phyloP scores from a whole-genome alignment of 225 moss, liverwort and hornwort genomes.

The Antitrichia curtipendula region DNA sequence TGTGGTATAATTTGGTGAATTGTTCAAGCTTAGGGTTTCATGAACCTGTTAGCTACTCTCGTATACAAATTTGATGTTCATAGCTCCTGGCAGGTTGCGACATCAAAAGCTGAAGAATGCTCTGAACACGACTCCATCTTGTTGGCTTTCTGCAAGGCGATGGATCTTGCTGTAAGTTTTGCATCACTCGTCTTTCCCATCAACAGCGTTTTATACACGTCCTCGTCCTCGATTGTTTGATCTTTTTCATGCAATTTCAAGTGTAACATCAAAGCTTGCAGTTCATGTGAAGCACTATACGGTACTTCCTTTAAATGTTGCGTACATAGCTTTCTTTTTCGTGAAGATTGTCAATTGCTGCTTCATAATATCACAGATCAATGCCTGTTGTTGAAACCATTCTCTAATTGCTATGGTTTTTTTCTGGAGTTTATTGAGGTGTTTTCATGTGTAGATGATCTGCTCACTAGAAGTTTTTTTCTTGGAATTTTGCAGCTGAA shows the following conservation, averaged over 20 bases:
- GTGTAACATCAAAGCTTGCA: neutral
- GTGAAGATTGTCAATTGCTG: neutral
- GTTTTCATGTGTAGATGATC: neutral
- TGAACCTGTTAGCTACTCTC: neutral
- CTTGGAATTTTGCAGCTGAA: conserved; percentile 41
- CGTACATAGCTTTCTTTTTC: neutral
- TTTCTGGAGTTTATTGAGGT: neutral
- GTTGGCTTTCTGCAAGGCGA: conserved; percentile 65
- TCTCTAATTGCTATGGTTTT: neutral
- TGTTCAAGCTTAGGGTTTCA: neutral
- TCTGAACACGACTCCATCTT: conserved; percentile 58
- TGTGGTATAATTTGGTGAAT: neutral
- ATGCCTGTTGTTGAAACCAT: neutral
- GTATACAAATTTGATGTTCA: neutral
- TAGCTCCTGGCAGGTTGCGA: conserved; percentile 39
- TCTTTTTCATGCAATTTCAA: neutral
- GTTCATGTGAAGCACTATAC: neutral
- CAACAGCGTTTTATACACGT: neutral
- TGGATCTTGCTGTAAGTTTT: conserved; percentile 68
- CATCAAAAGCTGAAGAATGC: conserved; percentile 48
- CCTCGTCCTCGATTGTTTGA: neutral
- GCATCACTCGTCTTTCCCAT: neutral
- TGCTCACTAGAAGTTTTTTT: neutral
- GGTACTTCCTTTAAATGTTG: too few species aligned
- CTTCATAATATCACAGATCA: neutral